Conservation (phyloP, 768 basidiomycete species). For the Amylocystis lapponica region DNA sequence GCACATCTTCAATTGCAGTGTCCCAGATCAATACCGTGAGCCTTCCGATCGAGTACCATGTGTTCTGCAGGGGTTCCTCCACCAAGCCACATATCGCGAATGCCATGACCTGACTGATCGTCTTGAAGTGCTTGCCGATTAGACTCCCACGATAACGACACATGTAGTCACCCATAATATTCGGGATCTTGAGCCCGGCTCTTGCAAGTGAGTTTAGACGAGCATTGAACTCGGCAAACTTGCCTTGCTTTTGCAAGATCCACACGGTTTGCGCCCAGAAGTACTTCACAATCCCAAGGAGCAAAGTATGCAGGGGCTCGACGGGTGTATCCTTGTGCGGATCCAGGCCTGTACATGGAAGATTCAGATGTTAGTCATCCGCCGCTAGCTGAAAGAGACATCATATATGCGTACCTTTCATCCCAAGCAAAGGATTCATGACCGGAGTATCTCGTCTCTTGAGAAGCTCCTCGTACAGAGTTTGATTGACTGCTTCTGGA, state of each 20-base stretch:
- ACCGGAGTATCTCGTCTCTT: too few species aligned
- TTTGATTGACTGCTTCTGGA: too few species aligned
- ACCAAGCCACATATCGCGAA: conserved; percentile 13
- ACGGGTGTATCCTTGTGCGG: conserved; percentile 28
- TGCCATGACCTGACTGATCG: conserved; percentile 10
- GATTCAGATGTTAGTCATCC: too few species aligned
- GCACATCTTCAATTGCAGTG: too few species aligned
- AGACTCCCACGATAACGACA: conserved; percentile 24
- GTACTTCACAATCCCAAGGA: conserved; percentile 32
- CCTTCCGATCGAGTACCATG: conserved; percentile 17
- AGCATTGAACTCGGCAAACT: conserved; percentile 16
- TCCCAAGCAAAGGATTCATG: too few species aligned
- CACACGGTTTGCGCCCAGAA: conserved; percentile 22
- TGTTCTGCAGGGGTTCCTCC: conserved; percentile 6
- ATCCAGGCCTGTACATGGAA: conserved; percentile 15
- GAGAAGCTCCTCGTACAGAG: too few species aligned
- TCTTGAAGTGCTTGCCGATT: conserved; percentile 29
- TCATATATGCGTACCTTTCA: too few species aligned
- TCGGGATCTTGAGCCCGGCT: conserved; percentile 21
- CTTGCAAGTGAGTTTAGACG: conserved; percentile 19
- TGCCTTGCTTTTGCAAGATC: conserved; percentile 19
- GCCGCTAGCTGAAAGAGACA: too few species aligned
- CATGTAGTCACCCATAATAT: conserved; percentile 27
- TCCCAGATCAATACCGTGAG: too few species aligned
- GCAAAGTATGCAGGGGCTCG: conserved; percentile 29